Evolutionary conservation across 176 grass and related monocot species (phyloP).

Genomic region (Hordeum marinum): DNA sequence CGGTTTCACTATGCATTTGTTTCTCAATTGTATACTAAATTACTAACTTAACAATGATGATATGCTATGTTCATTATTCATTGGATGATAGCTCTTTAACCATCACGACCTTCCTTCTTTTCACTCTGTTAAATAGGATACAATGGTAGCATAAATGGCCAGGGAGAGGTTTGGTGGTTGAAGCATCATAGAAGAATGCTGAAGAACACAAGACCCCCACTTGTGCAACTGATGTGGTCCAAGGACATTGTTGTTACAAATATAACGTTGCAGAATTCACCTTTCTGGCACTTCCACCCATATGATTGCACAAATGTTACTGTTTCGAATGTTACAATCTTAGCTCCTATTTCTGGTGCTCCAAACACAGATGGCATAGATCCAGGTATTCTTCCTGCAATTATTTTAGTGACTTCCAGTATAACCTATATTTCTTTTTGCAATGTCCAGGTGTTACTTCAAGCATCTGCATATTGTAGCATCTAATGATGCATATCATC

Average conservation of each 20-base stretch:
- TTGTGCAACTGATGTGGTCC: slow-evolving; percentile 95
- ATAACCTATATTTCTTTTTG: not conserved
- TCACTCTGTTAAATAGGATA: slow-evolving; percentile 53
- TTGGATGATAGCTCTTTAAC: slow-evolving; percentile 16
- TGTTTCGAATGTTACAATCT: slow-evolving; percentile 81
- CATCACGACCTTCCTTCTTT: not conserved
- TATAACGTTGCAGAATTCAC: slow-evolving; percentile 76
- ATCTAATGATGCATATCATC: not conserved
- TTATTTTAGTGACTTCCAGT: not conserved
- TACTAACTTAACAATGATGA: not conserved
- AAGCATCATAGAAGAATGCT: slow-evolving; percentile 80
- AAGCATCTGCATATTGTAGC: not conserved
- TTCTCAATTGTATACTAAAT: not conserved
- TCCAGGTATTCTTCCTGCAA: slow-evolving; percentile 67
- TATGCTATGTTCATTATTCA: not conserved
- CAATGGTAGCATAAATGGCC: slow-evolving; percentile 95
- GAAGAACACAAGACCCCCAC: slow-evolving; percentile 90
- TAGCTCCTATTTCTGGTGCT: slow-evolving; percentile 80
- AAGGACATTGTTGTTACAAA: slow-evolving; percentile 88
- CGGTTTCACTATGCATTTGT: slow-evolving; percentile 11
- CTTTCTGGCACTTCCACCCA: slow-evolving; percentile 96
- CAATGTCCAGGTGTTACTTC: not conserved
- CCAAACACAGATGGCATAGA: slow-evolving; percentile 98
- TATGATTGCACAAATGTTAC: slow-evolving; percentile 96
- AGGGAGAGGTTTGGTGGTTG: slow-evolving; percentile 91